Base-by-base conservation (phyloP, 305 asterid species). In the Fraxinus floribunda region DNA sequence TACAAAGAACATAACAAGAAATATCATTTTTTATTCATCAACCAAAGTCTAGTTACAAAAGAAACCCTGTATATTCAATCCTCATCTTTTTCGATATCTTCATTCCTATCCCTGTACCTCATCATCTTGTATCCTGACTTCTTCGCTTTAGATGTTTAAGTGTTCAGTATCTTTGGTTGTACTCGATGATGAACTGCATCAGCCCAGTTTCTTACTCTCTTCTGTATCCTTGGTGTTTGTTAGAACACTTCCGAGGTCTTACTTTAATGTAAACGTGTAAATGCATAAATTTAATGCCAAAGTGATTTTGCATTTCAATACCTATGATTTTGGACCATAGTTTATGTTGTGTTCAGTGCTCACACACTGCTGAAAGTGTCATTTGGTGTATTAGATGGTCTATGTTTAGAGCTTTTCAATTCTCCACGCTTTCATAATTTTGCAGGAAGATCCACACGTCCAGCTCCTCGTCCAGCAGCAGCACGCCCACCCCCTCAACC, bases 401-500 rank as follows among this genome's bases (percentile, higher is more conserved):
- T 1, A 60, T 60, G 26, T 60, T 52, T 52, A 52, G 1, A 20
- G 29, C 8, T 18, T 1, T 60, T 18, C 26, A 60, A 20, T 60
- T 20, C 77, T 79, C 41, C 78, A 8, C 20, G 3, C 18, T 32
- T 78, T 24, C 60, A 44, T 82, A 11, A 81, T 71, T 81, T 60
- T 83, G 24, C 89, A 92, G 96, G 96, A 86, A 89, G 96, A 86
- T 91, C 93, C 44, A 70, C 96, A 3, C 93, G 96, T 60, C 89
- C 93, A 5, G 88, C 93, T 41, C 88, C 91, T 62, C 95, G 93
- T 71, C 87, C 90, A 11, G 93, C 95, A 44, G 84, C 92, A 72
- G 77, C 85, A 8, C 87, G 90, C 81, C 91, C 92, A 11, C 89
- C 90, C 46, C 92, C 90, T 71, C 88, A 85, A 70, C 77, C 81